A percentile compares a stretch with the other conserved stretches of the same genome.
Conservation (phyloP, 2,329 filamentous ascomycete species). For the Xylariales sp. region DNA sequence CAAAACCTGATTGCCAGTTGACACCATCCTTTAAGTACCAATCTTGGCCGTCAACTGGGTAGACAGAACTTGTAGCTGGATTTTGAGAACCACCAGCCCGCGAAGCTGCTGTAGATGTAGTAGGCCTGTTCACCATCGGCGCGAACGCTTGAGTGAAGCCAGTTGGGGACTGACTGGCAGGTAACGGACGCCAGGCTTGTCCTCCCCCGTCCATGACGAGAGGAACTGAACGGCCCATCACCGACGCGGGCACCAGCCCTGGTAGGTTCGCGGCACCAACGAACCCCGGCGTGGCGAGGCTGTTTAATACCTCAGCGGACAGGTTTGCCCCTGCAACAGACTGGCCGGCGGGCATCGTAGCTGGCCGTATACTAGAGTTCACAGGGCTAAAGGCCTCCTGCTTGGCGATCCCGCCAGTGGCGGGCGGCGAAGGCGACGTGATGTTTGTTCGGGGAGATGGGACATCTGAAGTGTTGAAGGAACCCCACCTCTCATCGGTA, state of each 20-base stretch:
- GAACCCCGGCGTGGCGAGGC: conserved; percentile 17
- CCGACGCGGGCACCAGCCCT: conserved; percentile 13
- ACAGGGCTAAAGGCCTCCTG: conserved; percentile 29
- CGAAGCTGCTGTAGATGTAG: too few species aligned
- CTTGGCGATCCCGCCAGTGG: conserved; percentile 11
- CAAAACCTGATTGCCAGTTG: conserved; percentile 55
- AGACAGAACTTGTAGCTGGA: conserved; percentile 24
- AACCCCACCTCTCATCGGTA: conserved; percentile 75
- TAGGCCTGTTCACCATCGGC: conserved; percentile 15
- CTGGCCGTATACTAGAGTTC: conserved; percentile 25
- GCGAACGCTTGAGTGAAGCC: conserved; percentile 22
- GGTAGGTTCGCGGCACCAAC: conserved; percentile 12
- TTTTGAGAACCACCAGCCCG: conserved; percentile 18
- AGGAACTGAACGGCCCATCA: conserved; percentile 16
- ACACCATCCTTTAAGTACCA: conserved; percentile 56
- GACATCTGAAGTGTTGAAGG: conserved; percentile 59
- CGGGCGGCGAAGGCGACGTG: conserved; percentile 19
- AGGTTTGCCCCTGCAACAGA: conserved; percentile 18
- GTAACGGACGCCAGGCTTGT: conserved; percentile 18
- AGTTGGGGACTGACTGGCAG: conserved; percentile 19
- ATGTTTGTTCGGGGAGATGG: conserved; percentile 43
- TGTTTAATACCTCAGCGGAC: conserved; percentile 22
- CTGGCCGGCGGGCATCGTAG: conserved; percentile 20
- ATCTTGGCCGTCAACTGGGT: conserved; percentile 46
- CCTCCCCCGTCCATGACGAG: conserved; percentile 12